Percentiles rank a stretch among this genome's conserved stretches.
These are phyloP conservation scores for Micromonas commoda DNA, from an alignment of 139 green algal genomes.

Conservation along the genomic window DNA sequence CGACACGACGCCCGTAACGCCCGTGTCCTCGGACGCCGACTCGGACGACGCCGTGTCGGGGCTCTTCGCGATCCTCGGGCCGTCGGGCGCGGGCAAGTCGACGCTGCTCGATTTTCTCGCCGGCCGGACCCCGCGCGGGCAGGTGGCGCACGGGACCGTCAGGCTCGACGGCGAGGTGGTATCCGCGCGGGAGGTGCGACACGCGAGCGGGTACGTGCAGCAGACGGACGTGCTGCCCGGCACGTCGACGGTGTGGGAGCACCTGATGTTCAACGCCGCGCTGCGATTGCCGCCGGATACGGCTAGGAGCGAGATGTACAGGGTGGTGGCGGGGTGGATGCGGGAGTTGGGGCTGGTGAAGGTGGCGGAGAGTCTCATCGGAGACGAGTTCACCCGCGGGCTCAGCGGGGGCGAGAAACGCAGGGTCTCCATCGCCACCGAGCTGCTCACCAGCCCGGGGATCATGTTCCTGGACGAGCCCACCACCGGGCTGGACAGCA, in stretches of 20 bases:
- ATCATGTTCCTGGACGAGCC: conserved; percentile 84
- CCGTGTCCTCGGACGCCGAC: too few species aligned
- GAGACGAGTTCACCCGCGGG: conserved; percentile 28
- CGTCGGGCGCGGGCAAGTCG: conserved; percentile 42
- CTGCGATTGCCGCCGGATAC: conserved; percentile 46
- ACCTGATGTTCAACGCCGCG: conserved; percentile 63
- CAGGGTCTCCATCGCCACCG: conserved; percentile 61
- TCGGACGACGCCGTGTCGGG: background rate
- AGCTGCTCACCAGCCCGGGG: conserved; percentile 62
- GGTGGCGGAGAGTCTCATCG: conserved; percentile 27
- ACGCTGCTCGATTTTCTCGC: conserved; percentile 42
- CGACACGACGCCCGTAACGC: background rate
- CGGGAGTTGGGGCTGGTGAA: conserved; percentile 28
- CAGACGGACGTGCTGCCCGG: conserved; percentile 16
- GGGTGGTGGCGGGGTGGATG: conserved; percentile 23
- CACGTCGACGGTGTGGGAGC: conserved; percentile 45
- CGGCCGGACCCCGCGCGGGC: conserved; percentile 25
- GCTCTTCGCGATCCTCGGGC: conserved; percentile 41
- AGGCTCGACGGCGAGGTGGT: conserved; percentile 25
- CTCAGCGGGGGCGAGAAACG: conserved; percentile 57
- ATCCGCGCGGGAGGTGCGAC: conserved; percentile 37
- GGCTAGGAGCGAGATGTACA: background rate
- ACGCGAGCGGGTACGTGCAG: conserved; percentile 16
- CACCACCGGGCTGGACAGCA: conserved; percentile 57
- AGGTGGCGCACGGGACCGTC: conserved; percentile 1